Conservation (phyloP, 306 rosid genomes). For the Urtica urens region DNA sequence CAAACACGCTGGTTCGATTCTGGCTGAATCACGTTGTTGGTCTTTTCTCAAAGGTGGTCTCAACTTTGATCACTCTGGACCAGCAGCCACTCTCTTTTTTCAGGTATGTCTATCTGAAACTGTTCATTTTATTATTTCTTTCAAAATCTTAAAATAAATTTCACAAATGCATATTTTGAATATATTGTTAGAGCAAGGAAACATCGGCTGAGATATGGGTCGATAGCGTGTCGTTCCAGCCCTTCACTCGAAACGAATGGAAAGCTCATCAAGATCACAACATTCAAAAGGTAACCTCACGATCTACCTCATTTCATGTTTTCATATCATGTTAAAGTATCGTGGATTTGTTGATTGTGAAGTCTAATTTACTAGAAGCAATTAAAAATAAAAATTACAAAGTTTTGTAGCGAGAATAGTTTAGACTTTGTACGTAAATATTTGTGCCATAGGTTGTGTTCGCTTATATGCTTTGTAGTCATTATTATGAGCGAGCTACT, state of each 20-base stretch:
- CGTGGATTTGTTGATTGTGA: too few relatives aligned
- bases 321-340: too few relatives aligned
- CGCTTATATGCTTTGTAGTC: too few relatives aligned
- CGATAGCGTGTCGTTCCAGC: conserved; percentile 58
- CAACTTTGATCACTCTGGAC: conserved; percentile 26
- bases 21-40: conserved; percentile 57
- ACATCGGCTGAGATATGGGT: conserved; percentile 46
- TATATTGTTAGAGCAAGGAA: conserved; percentile 30
- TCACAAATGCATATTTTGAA: neutral
- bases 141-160: neutral
- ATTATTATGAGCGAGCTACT: too few relatives aligned
- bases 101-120: too few relatives aligned
- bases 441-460: too few relatives aligned
- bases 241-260: conserved; percentile 53
- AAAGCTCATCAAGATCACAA: conserved; percentile 44
- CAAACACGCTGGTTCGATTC: conserved; percentile 28
- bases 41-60: conserved; percentile 84
- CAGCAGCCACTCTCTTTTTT: conserved; percentile 49
- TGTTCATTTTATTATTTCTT: neutral
- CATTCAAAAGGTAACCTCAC: conserved; percentile 30
- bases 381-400: too few relatives aligned
- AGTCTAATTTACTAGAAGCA: too few relatives aligned
- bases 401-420: too few relatives aligned
- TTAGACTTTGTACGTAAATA: too few relatives aligned
- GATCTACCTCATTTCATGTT: neutral